Percentiles rank a stretch among this genome's conserved stretches.
These are phyloP conservation scores for Alternaria consortialis DNA, from an alignment of 2,329 filamentous ascomycete species.

Conservation along the genomic window DNA sequence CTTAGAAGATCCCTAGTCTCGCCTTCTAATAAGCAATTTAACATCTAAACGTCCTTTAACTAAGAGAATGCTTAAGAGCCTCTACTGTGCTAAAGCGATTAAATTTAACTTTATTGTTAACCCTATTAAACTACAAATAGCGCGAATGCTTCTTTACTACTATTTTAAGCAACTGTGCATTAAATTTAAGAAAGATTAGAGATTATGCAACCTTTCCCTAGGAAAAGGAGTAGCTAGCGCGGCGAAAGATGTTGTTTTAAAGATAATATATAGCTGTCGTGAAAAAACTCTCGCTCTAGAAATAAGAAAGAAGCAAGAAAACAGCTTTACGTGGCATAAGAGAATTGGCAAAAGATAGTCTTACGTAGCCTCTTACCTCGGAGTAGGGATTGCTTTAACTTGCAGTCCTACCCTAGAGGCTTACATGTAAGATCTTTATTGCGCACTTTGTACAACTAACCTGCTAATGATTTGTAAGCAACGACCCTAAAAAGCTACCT, in stretches of 20 bases:
- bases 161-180: slow-evolving; percentile 1
- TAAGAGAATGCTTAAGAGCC: slow-evolving; percentile 11
- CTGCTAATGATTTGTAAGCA: slow-evolving; percentile 6
- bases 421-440: slow-evolving; percentile 1
- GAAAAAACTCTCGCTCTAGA: slow-evolving; percentile 1
- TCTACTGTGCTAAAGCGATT: slow-evolving; percentile 6
- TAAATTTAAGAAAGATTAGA: slow-evolving; percentile 1
- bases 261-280: slow-evolving; percentile 12
- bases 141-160: slow-evolving; percentile 2
- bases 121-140: slow-evolving; percentile 3
- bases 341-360: slow-evolving; percentile 12
- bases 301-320: slow-evolving; percentile 1
- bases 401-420: slow-evolving; percentile 7
- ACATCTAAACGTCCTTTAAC: slow-evolving; percentile 2
- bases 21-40: slow-evolving; percentile 9
- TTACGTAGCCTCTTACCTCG: slow-evolving; percentile 8
- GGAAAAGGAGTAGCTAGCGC: slow-evolving; percentile 1
- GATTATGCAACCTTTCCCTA: neutral
- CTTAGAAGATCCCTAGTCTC: slow-evolving; percentile 11
- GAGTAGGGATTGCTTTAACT: slow-evolving; percentile 9
- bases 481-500: slow-evolving; percentile 3
- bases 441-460: neutral
- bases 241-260: slow-evolving; percentile 6
- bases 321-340: slow-evolving; percentile 9
- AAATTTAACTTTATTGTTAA: slow-evolving; percentile 3